These are phyloP conservation scores for Aspergillus quadrilineatus DNA, from an alignment of 2,329 filamentous ascomycete species.

Conservation along the genomic window DNA sequence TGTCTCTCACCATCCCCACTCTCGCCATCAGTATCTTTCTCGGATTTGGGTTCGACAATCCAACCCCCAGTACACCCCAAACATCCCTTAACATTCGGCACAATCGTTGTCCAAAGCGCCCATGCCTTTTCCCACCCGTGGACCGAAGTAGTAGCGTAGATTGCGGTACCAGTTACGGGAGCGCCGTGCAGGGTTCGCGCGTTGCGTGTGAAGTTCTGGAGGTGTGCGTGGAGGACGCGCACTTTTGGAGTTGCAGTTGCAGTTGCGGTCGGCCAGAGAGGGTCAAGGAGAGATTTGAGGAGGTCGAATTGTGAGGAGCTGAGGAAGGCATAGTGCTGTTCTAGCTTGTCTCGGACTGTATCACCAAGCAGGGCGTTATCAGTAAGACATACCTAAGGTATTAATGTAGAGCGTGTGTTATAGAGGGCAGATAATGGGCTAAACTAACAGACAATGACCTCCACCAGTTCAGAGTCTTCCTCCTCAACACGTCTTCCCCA, in stretches of 20 bases:
- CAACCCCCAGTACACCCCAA: conserved; percentile 34
- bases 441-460: conserved; percentile 30
- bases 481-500: conserved; percentile 35
- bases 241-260: conserved; percentile 17
- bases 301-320: conserved; percentile 22
- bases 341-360: conserved; percentile 21
- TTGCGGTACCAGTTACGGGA: conserved; percentile 33
- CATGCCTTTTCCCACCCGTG: conserved; percentile 25
- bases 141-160: conserved; percentile 28
- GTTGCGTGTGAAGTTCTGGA: conserved; percentile 28
- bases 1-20: too few relatives aligned
- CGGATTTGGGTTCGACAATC: conserved; percentile 30
- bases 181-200: conserved; percentile 21
- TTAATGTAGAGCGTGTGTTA: too few relatives aligned
- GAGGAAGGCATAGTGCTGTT: conserved; percentile 25
- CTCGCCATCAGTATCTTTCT: too few relatives aligned
- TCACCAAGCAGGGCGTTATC: too few relatives aligned
- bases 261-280: conserved; percentile 12
- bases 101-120: conserved; percentile 28
- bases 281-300: conserved; percentile 15
- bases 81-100: conserved; percentile 31
- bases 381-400: too few relatives aligned
- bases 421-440: too few relatives aligned
- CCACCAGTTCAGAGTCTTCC: conserved; percentile 22
- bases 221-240: conserved; percentile 17